Percentiles rank a stretch among this genome's conserved stretches.
These are phyloP conservation scores for Thielaviopsis punctulata DNA, from an alignment of 2,329 filamentous ascomycete species.

Conservation along the genomic window DNA sequence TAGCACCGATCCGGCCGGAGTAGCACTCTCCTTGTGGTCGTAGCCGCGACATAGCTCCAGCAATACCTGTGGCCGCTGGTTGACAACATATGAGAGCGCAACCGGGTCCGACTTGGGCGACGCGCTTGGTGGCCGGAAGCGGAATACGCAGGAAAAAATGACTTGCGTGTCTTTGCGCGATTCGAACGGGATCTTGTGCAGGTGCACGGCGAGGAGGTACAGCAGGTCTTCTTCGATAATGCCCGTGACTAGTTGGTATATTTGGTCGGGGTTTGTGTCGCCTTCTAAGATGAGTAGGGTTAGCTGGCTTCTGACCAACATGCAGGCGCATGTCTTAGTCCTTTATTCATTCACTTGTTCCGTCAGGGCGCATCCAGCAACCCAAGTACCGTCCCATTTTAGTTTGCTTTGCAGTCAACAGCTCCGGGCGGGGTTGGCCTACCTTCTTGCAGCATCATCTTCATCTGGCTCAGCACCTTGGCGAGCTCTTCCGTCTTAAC, in stretches of 20 bases:
- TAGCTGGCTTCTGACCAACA: too few species aligned
- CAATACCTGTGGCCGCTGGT: conserved; percentile 71
- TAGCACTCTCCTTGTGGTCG: conserved; percentile 76
- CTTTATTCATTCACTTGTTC: too few species aligned
- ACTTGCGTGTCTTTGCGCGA: conserved; percentile 89
- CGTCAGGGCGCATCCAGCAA: background rate
- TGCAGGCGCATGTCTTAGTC: too few species aligned
- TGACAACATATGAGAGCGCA: conserved; percentile 76
- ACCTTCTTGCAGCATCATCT: conserved; percentile 85
- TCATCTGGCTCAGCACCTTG: conserved; percentile 78
- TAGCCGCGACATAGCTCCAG: conserved; percentile 81
- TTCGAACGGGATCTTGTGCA: conserved; percentile 83
- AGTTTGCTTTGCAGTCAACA: too few species aligned
- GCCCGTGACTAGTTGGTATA: conserved; percentile 68
- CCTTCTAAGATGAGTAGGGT: conserved; percentile 38
- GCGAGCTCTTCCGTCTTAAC: conserved; percentile 68
- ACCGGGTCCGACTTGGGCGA: conserved; percentile 58
- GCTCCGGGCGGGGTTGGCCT: conserved; percentile 16
- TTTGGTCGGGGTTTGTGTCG: conserved; percentile 73
- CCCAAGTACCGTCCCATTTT: too few species aligned
- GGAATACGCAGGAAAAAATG: conserved; percentile 88
- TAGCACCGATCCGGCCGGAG: conserved; percentile 76
- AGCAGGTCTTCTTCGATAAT: conserved; percentile 83
- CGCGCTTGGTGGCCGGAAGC: conserved; percentile 58
- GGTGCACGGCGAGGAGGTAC: conserved; percentile 62